These are phyloP conservation scores for Cydonia oblonga DNA, from an alignment of 331 rosid species.

Conservation along the genomic window DNA sequence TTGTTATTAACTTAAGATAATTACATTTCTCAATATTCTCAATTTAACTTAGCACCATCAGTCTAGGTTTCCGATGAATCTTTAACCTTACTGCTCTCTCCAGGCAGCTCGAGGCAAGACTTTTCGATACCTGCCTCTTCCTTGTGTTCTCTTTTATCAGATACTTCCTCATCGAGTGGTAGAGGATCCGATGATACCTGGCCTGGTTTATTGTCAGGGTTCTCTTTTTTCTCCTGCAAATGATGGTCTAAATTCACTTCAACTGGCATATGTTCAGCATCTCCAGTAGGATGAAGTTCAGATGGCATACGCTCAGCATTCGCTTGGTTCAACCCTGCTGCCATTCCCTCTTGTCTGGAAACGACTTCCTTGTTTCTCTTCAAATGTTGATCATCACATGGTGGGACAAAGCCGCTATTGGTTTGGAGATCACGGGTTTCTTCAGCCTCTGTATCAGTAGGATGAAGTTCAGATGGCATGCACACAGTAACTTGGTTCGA, in stretches of 20 bases:
- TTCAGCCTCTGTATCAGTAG: not conserved
- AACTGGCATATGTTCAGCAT: slow-evolving; percentile 8
- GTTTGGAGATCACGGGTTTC: slow-evolving; percentile 15
- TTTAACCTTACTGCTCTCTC: too few relatives aligned
- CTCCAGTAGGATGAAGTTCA: slow-evolving; percentile 19
- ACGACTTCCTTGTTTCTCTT: slow-evolving; percentile 13
- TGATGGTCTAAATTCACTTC: slow-evolving; percentile 12
- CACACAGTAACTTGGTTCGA: slow-evolving; percentile 8
- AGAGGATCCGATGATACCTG: slow-evolving; percentile 18
- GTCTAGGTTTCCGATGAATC: not conserved
- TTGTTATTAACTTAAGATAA: not conserved
- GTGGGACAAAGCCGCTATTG: slow-evolving; percentile 1
- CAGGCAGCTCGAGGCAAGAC: not conserved
- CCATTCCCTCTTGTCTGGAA: slow-evolving; percentile 13
- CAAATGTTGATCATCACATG: slow-evolving; percentile 9
- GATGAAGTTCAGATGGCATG: too few relatives aligned
- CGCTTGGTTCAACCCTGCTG: slow-evolving; percentile 13
- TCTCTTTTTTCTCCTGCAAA: slow-evolving; percentile 9
- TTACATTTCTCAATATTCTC: too few relatives aligned
- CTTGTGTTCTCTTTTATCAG: slow-evolving; percentile 6
- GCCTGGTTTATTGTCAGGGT: slow-evolving; percentile 4
- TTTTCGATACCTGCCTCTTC: slow-evolving; percentile 12
- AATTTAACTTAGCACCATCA: not conserved
- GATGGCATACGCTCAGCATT: slow-evolving; percentile 17
- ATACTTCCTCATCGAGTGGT: slow-evolving; percentile 3